Percentiles rank a stretch among this genome's conserved stretches.
Evolutionary conservation across 2,329 filamentous ascomycete species (phyloP).

Genomic region (Phialemonium atrogriseum): DNA sequence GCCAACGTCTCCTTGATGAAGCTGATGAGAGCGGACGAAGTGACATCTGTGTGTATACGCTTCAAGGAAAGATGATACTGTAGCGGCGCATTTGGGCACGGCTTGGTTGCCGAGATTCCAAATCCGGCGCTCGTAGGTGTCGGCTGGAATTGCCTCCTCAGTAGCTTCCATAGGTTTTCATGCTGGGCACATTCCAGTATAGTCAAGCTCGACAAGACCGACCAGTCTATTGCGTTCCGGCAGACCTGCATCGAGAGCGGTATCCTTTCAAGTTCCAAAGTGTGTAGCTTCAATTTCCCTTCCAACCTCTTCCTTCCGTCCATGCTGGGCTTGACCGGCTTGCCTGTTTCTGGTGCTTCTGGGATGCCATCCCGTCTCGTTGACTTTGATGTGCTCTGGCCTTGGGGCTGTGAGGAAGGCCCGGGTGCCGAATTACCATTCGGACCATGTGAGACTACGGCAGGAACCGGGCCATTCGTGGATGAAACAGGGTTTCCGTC

Average conservation of each 20-base stretch:
- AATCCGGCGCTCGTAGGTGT: slow-evolving; percentile 19
- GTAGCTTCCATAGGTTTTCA: slow-evolving; percentile 65
- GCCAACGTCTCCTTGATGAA: slow-evolving; percentile 72
- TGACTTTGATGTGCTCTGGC: no score
- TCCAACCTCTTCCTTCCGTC: slow-evolving; percentile 30
- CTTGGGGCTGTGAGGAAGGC: no score
- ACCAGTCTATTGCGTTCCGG: slow-evolving; percentile 66
- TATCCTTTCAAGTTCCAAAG: slow-evolving; percentile 67
- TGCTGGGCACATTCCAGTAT: slow-evolving; percentile 66
- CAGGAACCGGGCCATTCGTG: neutral
- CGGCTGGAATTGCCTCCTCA: slow-evolving; percentile 55
- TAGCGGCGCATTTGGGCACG: slow-evolving; percentile 22
- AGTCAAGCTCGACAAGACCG: slow-evolving; percentile 60
- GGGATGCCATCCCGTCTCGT: no score
- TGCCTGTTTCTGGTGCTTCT: no score
- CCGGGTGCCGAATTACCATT: no score
- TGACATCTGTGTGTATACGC: slow-evolving; percentile 66
- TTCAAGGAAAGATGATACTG: slow-evolving; percentile 61
- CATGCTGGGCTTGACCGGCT: slow-evolving; percentile 4
- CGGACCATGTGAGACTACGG: neutral
- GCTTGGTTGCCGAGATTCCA: slow-evolving; percentile 14
- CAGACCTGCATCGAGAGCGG: slow-evolving; percentile 65
- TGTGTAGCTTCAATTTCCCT: slow-evolving; percentile 58
- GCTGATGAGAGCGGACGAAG: slow-evolving; percentile 58
- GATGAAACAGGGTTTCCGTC: neutral